Evolutionary conservation across 2,329 filamentous ascomycete genomes (phyloP).

Genomic region (Cercospora citrullina): DNA sequence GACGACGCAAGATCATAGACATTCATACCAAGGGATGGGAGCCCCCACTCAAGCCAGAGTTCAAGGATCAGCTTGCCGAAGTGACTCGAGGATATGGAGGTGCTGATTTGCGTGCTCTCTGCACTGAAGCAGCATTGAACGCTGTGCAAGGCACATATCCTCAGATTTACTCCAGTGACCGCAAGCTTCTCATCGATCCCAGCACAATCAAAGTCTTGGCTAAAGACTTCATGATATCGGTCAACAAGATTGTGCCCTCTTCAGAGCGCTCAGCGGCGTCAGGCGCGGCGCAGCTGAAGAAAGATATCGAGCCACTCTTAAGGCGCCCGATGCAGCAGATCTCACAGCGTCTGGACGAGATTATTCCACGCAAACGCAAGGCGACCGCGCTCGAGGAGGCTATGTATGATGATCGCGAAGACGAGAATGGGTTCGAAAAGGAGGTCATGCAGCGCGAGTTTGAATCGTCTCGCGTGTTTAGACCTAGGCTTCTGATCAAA

Average conservation of each 20-base stretch:
- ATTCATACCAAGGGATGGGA: constrained; percentile 97
- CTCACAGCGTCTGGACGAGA: constrained; percentile 62
- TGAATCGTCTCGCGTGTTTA: constrained; percentile 82
- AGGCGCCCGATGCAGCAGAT: constrained; percentile 70
- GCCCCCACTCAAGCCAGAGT: constrained; percentile 66
- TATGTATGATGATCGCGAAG: constrained; percentile 83
- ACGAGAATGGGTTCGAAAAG: constrained; percentile 78
- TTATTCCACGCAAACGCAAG: constrained; percentile 82
- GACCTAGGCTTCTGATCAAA: constrained; percentile 79
- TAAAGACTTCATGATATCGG: constrained; percentile 94
- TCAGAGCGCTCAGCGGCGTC: constrained; percentile 88
- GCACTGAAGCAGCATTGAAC: constrained; percentile 93
- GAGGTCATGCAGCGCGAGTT: constrained; percentile 74
- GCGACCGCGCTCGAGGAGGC: constrained; percentile 90
- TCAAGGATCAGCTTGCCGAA: constrained; percentile 82
- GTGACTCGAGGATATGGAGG: constrained; percentile 95
- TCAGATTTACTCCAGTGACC: constrained; percentile 87
- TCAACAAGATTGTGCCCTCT: constrained; percentile 94
- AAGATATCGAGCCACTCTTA: constrained; percentile 77
- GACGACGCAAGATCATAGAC: constrained; percentile 81
- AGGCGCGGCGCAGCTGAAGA: constrained; percentile 76
- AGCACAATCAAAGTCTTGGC: constrained; percentile 81
- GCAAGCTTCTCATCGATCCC: constrained; percentile 87
- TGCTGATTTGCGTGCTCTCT: constrained; percentile 89
- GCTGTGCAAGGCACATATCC: constrained; percentile 94